Base-by-base conservation (phyloP, 225 moss, liverwort and hornwort species). In the Lunularia cruciata region DNA sequence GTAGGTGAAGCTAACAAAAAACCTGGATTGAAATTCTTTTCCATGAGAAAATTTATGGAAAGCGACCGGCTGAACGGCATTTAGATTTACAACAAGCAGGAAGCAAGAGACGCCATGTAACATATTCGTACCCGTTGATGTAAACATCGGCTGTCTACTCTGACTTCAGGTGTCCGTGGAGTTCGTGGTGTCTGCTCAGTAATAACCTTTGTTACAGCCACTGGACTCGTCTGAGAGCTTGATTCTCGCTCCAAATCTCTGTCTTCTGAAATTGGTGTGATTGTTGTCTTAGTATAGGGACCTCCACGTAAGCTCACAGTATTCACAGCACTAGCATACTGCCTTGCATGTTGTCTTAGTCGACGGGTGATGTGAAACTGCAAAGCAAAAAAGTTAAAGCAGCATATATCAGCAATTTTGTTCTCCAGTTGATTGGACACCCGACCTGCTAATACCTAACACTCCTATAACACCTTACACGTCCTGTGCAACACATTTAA, bases 281-380 rank as follows among this genome's bases (percentile, higher is more conserved):
- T 51, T 6, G 31, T 47, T 22, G 62, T 23, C 60, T 62, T 35
- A 9, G 16, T n/a, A 18, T 22, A 66, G n/a, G 14, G 8, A 11
- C 52, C 31, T n/a, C 37, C 54, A 43, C 16, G 7, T 62, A 15
- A 47, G 16, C 2, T 58, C 28, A 19, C 20, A 43, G 39, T 35
- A 40, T 5, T 59, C 7, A 49, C 23, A 19, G 38, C 30, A 22
- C 75, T 82, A 16, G 47, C 68, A 74, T 87, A 86, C 56, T 88
- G 88, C 69, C 84, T 90, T 42, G 83, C 59, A 76, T 96, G 95
- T 59, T 88, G 88, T 49, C 84, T 89, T 35, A 92, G 72, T 47
- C 92, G 83, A 59, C 84, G 76, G 22, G 92, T 96, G 46, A 96
- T 77, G 75, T 96, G 95, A 63, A 92, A 88, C 92, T 96, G 87